phyloP scores from a whole-genome alignment of 352 stramenopile species.

The Phytopythium oedochilum region DNA sequence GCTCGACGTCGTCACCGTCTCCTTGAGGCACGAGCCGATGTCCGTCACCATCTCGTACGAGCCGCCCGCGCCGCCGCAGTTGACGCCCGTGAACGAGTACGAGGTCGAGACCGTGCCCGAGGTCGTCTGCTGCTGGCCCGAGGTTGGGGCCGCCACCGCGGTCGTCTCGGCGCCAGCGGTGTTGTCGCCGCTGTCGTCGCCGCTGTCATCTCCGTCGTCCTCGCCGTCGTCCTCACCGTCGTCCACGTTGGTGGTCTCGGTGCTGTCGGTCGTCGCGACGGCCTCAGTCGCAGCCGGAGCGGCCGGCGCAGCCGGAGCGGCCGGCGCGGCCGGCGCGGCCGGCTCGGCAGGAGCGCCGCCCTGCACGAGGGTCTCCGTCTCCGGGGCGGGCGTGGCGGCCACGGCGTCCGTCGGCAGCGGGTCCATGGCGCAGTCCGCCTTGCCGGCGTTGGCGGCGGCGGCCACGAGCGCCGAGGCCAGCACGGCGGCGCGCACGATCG shows the following conservation, averaged over 20 bases:
- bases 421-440: slow-evolving; percentile 27
- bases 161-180: slow-evolving; percentile 2
- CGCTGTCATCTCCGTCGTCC: slow-evolving; percentile 6
- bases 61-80: slow-evolving; percentile 42
- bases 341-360: too few species aligned
- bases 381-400: neutral
- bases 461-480: slow-evolving; percentile 19
- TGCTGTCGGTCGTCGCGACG: slow-evolving; percentile 11
- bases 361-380: too few species aligned
- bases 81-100: slow-evolving; percentile 53
- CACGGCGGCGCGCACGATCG: slow-evolving; percentile 15
- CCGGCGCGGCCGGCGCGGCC: neutral
- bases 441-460: slow-evolving; percentile 6
- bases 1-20: slow-evolving; percentile 27
- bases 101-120: slow-evolving; percentile 29
- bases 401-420: slow-evolving; percentile 5
- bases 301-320: neutral
- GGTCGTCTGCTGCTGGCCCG: slow-evolving; percentile 26
- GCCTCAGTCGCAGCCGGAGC: slow-evolving; percentile 6
- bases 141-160: slow-evolving; percentile 2
- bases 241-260: neutral
- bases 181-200: slow-evolving; percentile 9
- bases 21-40: slow-evolving; percentile 47
- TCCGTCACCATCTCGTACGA: slow-evolving; percentile 72
- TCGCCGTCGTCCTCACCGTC: slow-evolving; percentile 5